Evolutionary conservation across 371 early-diverging fungal genomes (phyloP).

Genomic region (Amoeboaphelidium protococcarum): DNA sequence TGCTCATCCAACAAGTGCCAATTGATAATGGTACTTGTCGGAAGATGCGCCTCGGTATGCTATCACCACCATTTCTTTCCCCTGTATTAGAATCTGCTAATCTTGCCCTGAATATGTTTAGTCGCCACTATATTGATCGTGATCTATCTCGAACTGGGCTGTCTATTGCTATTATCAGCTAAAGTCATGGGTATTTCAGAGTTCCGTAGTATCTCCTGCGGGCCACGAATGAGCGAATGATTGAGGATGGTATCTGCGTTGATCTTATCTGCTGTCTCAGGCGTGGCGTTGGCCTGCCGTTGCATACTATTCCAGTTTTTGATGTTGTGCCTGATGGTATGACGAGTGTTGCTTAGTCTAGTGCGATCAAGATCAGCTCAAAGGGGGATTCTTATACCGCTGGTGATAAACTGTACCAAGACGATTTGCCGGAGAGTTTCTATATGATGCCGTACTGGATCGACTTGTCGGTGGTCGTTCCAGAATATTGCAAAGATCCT

Average conservation of each 20-base stretch:
- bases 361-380: no score
- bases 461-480: no score
- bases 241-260: slow-evolving; percentile 68
- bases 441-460: slow-evolving; percentile 76
- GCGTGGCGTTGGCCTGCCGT: no score
- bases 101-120: slow-evolving; percentile 73
- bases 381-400: no score
- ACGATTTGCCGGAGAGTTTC: no score
- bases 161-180: slow-evolving; percentile 68
- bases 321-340: no score
- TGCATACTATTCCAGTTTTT: slow-evolving; percentile 70
- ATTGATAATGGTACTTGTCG: no score
- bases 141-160: slow-evolving; percentile 74
- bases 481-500: no score
- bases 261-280: slow-evolving; percentile 73
- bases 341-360: no score
- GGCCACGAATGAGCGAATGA: slow-evolving; percentile 78
- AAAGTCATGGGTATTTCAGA: slow-evolving; percentile 59
- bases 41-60: slow-evolving; percentile 18
- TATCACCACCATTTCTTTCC: slow-evolving; percentile 54
- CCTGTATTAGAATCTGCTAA: slow-evolving; percentile 85
- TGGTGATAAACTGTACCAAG: no score
- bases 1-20: no score
- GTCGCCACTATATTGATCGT: slow-evolving; percentile 71
- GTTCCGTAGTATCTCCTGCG: slow-evolving; percentile 54